Evolutionary conservation across 2,329 filamentous ascomycete genomes (phyloP).

Genomic region (Fusarium albosuccineum): DNA sequence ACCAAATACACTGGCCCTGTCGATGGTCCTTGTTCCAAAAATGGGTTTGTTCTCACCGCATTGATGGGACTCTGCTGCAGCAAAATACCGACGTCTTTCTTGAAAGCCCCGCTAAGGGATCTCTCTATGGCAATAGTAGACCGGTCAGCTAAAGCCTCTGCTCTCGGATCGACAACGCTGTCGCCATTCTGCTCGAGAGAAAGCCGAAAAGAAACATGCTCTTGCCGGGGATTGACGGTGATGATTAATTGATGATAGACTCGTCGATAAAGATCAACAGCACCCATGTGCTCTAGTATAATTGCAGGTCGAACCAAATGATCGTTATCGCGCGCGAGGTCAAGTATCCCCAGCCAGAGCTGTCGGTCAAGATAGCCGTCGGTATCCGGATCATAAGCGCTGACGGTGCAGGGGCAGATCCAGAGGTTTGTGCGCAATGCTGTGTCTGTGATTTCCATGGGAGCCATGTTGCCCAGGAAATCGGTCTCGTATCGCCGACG

Average conservation of each 20-base stretch:
- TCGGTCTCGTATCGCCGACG: slow-evolving; percentile 30
- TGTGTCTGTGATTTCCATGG: slow-evolving; percentile 41
- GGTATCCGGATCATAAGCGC: neutral
- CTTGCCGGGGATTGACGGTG: slow-evolving; percentile 30
- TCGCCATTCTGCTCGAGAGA: neutral
- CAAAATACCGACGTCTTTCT: slow-evolving; percentile 30
- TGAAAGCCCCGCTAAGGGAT: slow-evolving; percentile 17
- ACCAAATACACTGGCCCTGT: slow-evolving; percentile 41
- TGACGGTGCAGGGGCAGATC: slow-evolving; percentile 39
- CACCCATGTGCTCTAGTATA: slow-evolving; percentile 36
- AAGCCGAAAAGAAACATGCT: neutral
- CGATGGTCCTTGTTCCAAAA: neutral
- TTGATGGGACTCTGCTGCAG: slow-evolving; percentile 36
- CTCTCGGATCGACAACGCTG: no score
- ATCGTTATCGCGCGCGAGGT: slow-evolving; percentile 39
- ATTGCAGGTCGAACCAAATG: slow-evolving; percentile 40
- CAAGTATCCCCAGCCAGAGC: slow-evolving; percentile 40
- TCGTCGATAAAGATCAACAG: slow-evolving; percentile 34
- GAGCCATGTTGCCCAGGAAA: slow-evolving; percentile 35
- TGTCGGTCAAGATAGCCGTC: neutral
- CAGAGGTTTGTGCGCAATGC: slow-evolving; percentile 32
- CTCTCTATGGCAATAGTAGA: neutral
- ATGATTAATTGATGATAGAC: slow-evolving; percentile 33
- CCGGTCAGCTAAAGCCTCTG: neutral
- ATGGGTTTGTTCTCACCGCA: slow-evolving; percentile 11